Percentiles rank a stretch among this genome's conserved stretches.
These are phyloP conservation scores for Drechslerella stenobrocha DNA, from an alignment of 2,329 filamentous ascomycete genomes.

Conservation along the genomic window DNA sequence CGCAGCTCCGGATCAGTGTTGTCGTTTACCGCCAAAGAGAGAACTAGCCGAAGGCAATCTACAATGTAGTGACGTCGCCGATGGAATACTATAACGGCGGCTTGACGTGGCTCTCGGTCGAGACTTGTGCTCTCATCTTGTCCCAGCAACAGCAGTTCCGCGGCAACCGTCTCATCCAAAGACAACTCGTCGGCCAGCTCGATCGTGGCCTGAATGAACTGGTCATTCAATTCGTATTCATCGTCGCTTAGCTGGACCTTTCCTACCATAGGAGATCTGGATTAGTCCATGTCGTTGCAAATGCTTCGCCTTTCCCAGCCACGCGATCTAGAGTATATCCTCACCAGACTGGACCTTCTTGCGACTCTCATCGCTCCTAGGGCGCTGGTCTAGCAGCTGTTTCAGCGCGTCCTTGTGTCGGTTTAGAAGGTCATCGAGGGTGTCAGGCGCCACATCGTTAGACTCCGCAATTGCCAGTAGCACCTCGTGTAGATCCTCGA, in stretches of 20 bases:
- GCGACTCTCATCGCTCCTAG: constrained; percentile 74
- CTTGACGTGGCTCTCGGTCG: constrained; percentile 73
- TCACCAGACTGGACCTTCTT: constrained; percentile 70
- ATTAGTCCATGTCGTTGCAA: background rate
- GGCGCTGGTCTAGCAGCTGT: constrained; percentile 48
- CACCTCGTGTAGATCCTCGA: constrained; percentile 84
- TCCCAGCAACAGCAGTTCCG: constrained; percentile 73
- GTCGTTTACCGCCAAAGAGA: constrained; percentile 68
- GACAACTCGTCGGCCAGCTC: constrained; percentile 85
- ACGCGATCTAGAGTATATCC: constrained; percentile 48
- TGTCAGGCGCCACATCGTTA: constrained; percentile 55
- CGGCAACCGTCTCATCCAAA: constrained; percentile 84
- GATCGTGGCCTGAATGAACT: constrained; percentile 80
- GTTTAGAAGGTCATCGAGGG: constrained; percentile 34
- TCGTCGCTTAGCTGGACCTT: constrained; percentile 73
- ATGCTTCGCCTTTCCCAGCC: background rate
- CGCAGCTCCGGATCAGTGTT: constrained; percentile 61
- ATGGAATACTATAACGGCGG: constrained; percentile 84
- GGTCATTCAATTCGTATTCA: constrained; percentile 79
- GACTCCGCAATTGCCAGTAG: constrained; percentile 75
- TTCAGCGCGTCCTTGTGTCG: constrained; percentile 37
- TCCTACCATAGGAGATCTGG: constrained; percentile 59
- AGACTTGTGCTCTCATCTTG: constrained; percentile 69
- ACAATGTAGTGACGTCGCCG: constrained; percentile 79
- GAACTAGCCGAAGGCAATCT: constrained; percentile 77